phyloP scores from a whole-genome alignment of 2,329 filamentous ascomycete species.

The Apiospora sp. region DNA sequence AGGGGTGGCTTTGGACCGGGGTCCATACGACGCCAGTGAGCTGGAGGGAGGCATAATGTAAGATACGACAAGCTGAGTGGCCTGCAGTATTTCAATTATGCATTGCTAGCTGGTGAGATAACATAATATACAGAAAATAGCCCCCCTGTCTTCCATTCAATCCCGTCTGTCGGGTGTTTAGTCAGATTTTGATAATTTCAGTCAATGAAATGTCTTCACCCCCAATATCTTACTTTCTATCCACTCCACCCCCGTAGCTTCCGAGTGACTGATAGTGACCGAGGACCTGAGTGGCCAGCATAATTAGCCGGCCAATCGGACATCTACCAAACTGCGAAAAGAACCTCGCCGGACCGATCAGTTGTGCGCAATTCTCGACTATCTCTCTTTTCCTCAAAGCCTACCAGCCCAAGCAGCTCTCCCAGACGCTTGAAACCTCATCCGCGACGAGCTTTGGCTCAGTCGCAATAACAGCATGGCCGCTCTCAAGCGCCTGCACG shows the following conservation, averaged over 20 bases:
- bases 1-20: not conserved
- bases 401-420: not conserved
- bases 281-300: not conserved
- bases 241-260: not conserved
- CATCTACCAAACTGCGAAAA: not conserved
- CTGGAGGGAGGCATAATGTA: not conserved
- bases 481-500: not conserved
- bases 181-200: not conserved
- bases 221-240: not conserved
- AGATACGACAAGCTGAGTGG: not conserved
- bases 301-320: not conserved
- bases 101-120: not conserved
- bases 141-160: not conserved
- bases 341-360: rapidly evolving
- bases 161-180: not conserved
- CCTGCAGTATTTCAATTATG: not conserved
- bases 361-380: not conserved
- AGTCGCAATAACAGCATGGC: not conserved
- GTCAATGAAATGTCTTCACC: not conserved
- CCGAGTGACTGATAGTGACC: not conserved
- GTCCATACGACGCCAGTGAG: not conserved
- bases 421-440: slow-evolving; percentile 5
- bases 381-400: not conserved
- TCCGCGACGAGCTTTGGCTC: slow-evolving; percentile 11
- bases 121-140: not conserved